A percentile compares a stretch with the other conserved stretches of the same genome.
Conservation (phyloP, 208 protist genomes). For the Zelonia costaricensis region DNA sequence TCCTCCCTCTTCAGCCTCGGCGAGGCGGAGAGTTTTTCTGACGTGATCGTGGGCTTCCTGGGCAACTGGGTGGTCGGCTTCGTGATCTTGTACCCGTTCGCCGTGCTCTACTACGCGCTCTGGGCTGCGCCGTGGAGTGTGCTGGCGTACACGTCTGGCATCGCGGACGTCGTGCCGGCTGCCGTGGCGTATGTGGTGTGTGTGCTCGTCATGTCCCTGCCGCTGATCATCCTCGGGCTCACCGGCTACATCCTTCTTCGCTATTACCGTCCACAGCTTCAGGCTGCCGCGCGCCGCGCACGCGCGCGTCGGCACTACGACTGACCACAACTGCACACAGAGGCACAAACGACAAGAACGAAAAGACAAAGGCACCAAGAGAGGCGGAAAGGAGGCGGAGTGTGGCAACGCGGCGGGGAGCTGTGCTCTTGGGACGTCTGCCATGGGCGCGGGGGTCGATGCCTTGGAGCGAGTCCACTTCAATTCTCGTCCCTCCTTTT, state of each 20-base stretch:
- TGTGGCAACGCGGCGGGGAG: no score
- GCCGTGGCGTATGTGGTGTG: constrained; percentile 55
- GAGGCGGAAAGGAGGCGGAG: no score
- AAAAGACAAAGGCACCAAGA: no score
- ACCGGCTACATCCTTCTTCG: constrained; percentile 37
- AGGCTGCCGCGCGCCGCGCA: constrained; percentile 27
- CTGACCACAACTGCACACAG: background rate
- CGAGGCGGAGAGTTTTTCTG: constrained; percentile 70
- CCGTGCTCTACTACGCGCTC: constrained; percentile 80
- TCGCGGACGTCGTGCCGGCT: constrained; percentile 57
- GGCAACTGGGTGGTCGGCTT: constrained; percentile 79
- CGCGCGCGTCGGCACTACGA: constrained; percentile 24
- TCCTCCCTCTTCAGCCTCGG: constrained; percentile 64
- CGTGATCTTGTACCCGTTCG: constrained; percentile 83
- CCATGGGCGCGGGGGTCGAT: no score
- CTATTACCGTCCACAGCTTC: constrained; percentile 35
- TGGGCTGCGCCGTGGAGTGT: constrained; percentile 77
- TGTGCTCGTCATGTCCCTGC: constrained; percentile 65
- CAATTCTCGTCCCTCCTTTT: no score
- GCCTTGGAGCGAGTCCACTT: no score
- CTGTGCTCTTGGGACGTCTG: no score
- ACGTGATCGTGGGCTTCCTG: constrained; percentile 84
- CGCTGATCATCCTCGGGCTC: constrained; percentile 49
- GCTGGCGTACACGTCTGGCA: constrained; percentile 71
- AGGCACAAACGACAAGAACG: no score